phyloP scores from a whole-genome alignment of 2,329 filamentous ascomycete genomes.

The Herpotrichia juniperi region DNA sequence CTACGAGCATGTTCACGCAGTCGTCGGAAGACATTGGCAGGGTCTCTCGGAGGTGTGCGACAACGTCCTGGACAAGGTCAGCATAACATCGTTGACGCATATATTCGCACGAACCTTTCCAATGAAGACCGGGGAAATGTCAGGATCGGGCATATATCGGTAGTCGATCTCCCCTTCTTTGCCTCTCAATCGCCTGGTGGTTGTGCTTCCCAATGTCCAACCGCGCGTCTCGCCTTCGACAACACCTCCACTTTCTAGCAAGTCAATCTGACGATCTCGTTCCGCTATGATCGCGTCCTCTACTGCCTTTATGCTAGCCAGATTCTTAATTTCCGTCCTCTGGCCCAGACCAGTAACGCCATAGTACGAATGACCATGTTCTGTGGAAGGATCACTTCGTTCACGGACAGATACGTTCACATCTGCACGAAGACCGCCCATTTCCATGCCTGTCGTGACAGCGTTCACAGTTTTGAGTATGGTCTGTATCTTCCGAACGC shows the following conservation, averaged over 20 bases:
- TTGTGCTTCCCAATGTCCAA: slow-evolving; percentile 84
- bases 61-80: slow-evolving; percentile 58
- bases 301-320: slow-evolving; percentile 92
- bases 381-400: slow-evolving; percentile 39
- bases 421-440: slow-evolving; percentile 87
- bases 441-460: slow-evolving; percentile 90
- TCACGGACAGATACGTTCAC: slow-evolving; percentile 89
- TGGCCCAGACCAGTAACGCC: slow-evolving; percentile 74
- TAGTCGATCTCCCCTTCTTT: slow-evolving; percentile 99
- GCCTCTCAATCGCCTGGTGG: slow-evolving; percentile 80
- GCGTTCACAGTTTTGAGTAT: slow-evolving; percentile 81
- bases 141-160: slow-evolving; percentile 96
- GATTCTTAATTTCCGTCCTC: slow-evolving; percentile 95
- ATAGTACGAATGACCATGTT: slow-evolving; percentile 56
- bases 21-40: slow-evolving; percentile 76
- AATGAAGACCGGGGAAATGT: slow-evolving; percentile 81
- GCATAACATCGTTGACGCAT: neutral
- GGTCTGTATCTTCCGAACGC: slow-evolving; percentile 86
- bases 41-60: slow-evolving; percentile 66
- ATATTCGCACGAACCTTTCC: slow-evolving; percentile 51
- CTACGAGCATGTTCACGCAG: slow-evolving; percentile 67
- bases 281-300: slow-evolving; percentile 95
- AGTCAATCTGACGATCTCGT: slow-evolving; percentile 81
- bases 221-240: slow-evolving; percentile 89
- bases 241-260: slow-evolving; percentile 75